These are phyloP conservation scores for Fonsecaea monophora DNA, from an alignment of 2,329 filamentous ascomycete species.

Conservation along the genomic window DNA sequence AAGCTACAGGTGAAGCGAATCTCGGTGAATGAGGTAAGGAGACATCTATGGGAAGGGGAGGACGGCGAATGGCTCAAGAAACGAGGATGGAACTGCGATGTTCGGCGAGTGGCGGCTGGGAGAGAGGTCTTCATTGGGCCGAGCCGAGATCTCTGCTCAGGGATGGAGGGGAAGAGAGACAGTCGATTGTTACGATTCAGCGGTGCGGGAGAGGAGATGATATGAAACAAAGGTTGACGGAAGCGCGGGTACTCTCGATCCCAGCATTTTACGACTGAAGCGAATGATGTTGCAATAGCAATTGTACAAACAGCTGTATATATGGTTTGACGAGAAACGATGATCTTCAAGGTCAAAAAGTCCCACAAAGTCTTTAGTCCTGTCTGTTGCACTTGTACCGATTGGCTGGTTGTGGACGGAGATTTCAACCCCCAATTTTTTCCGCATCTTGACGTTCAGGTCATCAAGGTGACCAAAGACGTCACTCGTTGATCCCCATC, in stretches of 20 bases:
- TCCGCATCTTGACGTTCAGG: background rate
- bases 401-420: constrained; percentile 3
- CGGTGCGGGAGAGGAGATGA: constrained; percentile 1
- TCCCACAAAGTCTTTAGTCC: background rate
- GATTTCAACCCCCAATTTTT: background rate
- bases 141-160: constrained; percentile 24
- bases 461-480: background rate
- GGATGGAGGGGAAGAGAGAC: constrained; percentile 31
- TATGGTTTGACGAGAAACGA: constrained; percentile 1
- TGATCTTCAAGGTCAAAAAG: background rate
- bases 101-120: constrained; percentile 35
- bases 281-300: background rate
- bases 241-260: background rate
- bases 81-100: constrained; percentile 39
- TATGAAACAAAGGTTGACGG: constrained; percentile 2
- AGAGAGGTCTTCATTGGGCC: constrained; percentile 34
- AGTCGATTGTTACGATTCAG: constrained; percentile 28
- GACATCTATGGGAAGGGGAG: constrained; percentile 44
- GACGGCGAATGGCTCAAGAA: constrained; percentile 33
- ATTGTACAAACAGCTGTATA: constrained; percentile 1
- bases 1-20: constrained; percentile 50
- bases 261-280: background rate
- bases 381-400: background rate
- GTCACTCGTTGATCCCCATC: constrained; percentile 4
- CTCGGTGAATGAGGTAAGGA: constrained; percentile 46